Percentiles rank a stretch among this genome's conserved stretches.
These are phyloP conservation scores for Fraxinus paxiana DNA, from an alignment of 305 asterid genomes.

Conservation along the genomic window DNA sequence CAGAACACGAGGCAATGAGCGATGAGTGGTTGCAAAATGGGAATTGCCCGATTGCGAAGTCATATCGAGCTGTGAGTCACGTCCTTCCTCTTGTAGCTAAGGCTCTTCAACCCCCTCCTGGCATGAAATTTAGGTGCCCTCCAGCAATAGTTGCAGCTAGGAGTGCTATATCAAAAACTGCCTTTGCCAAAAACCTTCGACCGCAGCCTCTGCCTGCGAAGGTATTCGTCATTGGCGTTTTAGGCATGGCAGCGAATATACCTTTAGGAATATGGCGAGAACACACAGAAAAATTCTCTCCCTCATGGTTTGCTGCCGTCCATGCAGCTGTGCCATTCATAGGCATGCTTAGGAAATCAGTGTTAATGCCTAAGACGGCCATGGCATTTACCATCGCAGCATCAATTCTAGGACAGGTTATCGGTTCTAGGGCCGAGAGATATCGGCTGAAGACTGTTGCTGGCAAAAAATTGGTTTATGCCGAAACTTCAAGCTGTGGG, in stretches of 20 bases:
- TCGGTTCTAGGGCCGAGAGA: conserved; percentile 82
- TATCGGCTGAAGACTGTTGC: conserved; percentile 50
- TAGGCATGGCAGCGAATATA: conserved; percentile 79
- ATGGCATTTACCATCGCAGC: conserved; percentile 84
- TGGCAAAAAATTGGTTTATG: conserved; percentile 21
- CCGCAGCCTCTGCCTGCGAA: conserved; percentile 86
- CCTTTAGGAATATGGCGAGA: conserved; percentile 86
- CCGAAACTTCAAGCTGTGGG: conserved; percentile 23
- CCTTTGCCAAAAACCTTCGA: conserved; percentile 73
- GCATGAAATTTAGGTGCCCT: conserved; percentile 62
- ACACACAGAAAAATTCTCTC: conserved; percentile 71
- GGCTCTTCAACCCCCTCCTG: conserved; percentile 72
- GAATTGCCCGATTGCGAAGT: conserved; percentile 85
- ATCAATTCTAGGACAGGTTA: conserved; percentile 72
- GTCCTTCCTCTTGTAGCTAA: conserved; percentile 85
- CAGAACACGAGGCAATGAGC: conserved; percentile 32
- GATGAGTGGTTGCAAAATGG: conserved; percentile 76
- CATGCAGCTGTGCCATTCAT: conserved; percentile 86
- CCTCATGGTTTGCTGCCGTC: conserved; percentile 75
- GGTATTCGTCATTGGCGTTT: conserved; percentile 52
- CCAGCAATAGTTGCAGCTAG: conserved; percentile 74
- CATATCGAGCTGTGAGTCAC: conserved; percentile 65
- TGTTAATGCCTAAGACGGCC: conserved; percentile 76
- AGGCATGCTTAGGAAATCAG: conserved; percentile 70
- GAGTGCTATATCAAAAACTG: conserved; percentile 67